Evolutionary conservation across 169 alveolate genomes (phyloP).

Genomic region (Plasmodium blacklocki): DNA sequence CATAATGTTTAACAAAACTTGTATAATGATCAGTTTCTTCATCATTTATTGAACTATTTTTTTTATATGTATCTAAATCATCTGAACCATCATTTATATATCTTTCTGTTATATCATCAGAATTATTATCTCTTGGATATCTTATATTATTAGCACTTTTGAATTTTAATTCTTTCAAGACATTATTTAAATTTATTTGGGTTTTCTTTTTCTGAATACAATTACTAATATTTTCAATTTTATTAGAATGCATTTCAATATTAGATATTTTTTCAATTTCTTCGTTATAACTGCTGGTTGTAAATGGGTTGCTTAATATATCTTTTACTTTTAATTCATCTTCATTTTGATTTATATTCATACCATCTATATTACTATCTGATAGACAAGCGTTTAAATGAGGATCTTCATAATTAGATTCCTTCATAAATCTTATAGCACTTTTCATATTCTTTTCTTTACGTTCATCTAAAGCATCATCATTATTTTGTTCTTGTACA

Average conservation of each 20-base stretch:
- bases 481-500: neutral
- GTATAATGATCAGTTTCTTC: neutral
- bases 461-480: neutral
- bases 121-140: neutral
- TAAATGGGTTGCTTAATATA: constrained; percentile 25
- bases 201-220: constrained; percentile 28
- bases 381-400: constrained; percentile 32
- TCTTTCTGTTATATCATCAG: neutral
- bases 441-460: constrained; percentile 13
- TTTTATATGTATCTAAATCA: neutral
- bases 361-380: constrained; percentile 5
- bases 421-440: constrained; percentile 7
- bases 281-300: constrained; percentile 21
- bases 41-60: neutral
- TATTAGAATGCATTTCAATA: neutral
- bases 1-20: constrained; percentile 38
- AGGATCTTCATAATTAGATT: constrained; percentile 30
- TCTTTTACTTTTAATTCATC: constrained; percentile 15
- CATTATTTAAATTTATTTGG: constrained; percentile 12
- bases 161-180: constrained; percentile 25
- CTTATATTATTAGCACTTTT: constrained; percentile 15
- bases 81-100: constrained; percentile 10
- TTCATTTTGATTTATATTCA: neutral
- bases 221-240: constrained; percentile 13
- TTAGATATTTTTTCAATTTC: constrained; percentile 13